Conservation (phyloP, 2,329 filamentous ascomycete species). For the Fusarium pseudograminearum region DNA sequence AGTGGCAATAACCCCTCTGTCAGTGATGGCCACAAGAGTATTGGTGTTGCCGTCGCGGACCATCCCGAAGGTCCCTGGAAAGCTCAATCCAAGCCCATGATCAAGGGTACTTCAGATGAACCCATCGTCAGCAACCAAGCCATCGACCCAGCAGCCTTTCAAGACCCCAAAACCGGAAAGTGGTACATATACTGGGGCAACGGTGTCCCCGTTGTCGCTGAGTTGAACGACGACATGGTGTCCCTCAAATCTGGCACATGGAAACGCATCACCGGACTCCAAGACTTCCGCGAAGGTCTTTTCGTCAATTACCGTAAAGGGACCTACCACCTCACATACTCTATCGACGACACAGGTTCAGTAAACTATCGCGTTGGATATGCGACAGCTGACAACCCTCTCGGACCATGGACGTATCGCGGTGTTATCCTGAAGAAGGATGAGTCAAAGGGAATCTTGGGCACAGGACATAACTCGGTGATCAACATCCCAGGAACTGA, state of each 20-base stretch:
- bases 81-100: slow-evolving; percentile 65
- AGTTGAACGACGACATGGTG: slow-evolving; percentile 60
- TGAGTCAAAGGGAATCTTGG: slow-evolving; percentile 56
- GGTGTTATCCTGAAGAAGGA: slow-evolving; percentile 60
- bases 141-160: slow-evolving; percentile 72
- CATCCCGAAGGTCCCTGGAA: slow-evolving; percentile 70
- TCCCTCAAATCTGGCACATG: slow-evolving; percentile 55
- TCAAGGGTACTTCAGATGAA: slow-evolving; percentile 59
- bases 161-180: slow-evolving; percentile 67
- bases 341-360: slow-evolving; percentile 60
- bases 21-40: slow-evolving; percentile 65
- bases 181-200: slow-evolving; percentile 74
- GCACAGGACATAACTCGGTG: slow-evolving; percentile 60
- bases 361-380: slow-evolving; percentile 62
- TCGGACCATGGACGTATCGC: slow-evolving; percentile 60
- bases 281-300: slow-evolving; percentile 55
- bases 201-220: slow-evolving; percentile 55
- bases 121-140: slow-evolving; percentile 54
- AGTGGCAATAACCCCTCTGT: slow-evolving; percentile 63
- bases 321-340: slow-evolving; percentile 62
- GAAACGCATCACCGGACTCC: slow-evolving; percentile 53
- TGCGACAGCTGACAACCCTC: slow-evolving; percentile 52
- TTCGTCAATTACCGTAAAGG: slow-evolving; percentile 61
- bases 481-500: slow-evolving; percentile 61
- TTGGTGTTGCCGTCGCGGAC: slow-evolving; percentile 69